These are phyloP conservation scores for Yamadazyma atmosphaerica DNA, from an alignment of 1,139 yeast species.

Conservation along the genomic window DNA sequence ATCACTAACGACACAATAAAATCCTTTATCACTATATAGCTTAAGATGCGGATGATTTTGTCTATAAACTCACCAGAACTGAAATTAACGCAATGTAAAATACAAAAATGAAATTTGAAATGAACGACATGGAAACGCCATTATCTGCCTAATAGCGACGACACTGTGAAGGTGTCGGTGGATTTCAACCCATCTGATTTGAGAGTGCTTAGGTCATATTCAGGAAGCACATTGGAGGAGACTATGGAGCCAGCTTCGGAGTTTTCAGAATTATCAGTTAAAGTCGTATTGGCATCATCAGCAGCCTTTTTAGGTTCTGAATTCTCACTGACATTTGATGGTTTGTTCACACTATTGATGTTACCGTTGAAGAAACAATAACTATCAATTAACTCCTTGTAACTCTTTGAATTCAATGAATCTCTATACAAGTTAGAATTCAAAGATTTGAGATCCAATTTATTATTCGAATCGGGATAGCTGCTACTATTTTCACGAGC, in stretches of 20 bases:
- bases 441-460: conserved; percentile 10
- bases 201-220: neutral
- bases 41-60: neutral
- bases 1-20: neutral
- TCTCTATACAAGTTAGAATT: conserved; percentile 9
- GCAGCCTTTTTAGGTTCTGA: too few relatives aligned
- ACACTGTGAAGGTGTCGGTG: conserved; percentile 24
- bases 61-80: conserved; percentile 1
- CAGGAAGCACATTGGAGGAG: neutral
- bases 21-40: conserved; percentile 1
- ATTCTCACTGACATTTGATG: too few relatives aligned
- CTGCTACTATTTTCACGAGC: conserved; percentile 9
- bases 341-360: neutral
- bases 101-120: neutral
- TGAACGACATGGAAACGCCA: neutral
- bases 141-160: conserved; percentile 26
- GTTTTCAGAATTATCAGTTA: neutral
- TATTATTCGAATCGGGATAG: conserved; percentile 4
- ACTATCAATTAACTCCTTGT: conserved; percentile 66
- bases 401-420: conserved; percentile 55
- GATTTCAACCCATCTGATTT: conserved; percentile 1
- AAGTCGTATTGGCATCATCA: neutral
- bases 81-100: conserved; percentile 1
- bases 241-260: too few relatives aligned
- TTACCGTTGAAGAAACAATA: conserved; percentile 59